Base-by-base conservation (phyloP, 202 grass and related monocot species). In the Bolboschoenoplectus hybrid region DNA sequence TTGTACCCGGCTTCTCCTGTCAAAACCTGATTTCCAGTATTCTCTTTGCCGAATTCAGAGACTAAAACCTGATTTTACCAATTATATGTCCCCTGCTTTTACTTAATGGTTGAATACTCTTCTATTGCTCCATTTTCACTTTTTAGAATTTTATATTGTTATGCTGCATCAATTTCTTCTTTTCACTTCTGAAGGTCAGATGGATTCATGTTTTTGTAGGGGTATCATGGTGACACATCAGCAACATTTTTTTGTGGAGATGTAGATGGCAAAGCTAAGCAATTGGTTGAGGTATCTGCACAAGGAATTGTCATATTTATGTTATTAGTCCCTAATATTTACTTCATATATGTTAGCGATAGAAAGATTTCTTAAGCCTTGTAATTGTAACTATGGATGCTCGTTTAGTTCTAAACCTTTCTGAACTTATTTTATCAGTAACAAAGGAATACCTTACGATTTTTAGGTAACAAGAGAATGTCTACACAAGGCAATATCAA, bases 141-240 rank as follows among this genome's bases (percentile, higher is more conserved):
- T 49, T 47, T 11, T 1, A 46, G 16, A 45, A 45, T 47, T 73
- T 49, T 73, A 13, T 67, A 40, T 73, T 73, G 43, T 73, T 49
- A 34, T 47, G 41, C 68, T 72, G 43, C 16, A 46, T 44, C 2
- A 19, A 46, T 19, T 72, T 45, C 46, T 72, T 19, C 36, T 67
- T 67, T 40, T 41, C 2, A 6, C 3, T 39, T 20, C 6, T 72
- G 67, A 17, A 44, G 43, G 89, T 83, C 57, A 61, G 14, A 36
- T 68, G 26, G 71, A 13, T 67, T 80, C 40, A 83, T 63, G 77
- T 38, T 82, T 11, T 50, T 94, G 19, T 85, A 98, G 96, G 96
- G 96, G 19, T 98, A 92, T 90, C 96, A 98, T 89, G 96, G 93
- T 69, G 96, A 98, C 87, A 98, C 96, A 83, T 98, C 96, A 1